These are phyloP conservation scores for Globisporangium okanoganense DNA, from an alignment of 352 stramenopile species.

Conservation along the genomic window DNA sequence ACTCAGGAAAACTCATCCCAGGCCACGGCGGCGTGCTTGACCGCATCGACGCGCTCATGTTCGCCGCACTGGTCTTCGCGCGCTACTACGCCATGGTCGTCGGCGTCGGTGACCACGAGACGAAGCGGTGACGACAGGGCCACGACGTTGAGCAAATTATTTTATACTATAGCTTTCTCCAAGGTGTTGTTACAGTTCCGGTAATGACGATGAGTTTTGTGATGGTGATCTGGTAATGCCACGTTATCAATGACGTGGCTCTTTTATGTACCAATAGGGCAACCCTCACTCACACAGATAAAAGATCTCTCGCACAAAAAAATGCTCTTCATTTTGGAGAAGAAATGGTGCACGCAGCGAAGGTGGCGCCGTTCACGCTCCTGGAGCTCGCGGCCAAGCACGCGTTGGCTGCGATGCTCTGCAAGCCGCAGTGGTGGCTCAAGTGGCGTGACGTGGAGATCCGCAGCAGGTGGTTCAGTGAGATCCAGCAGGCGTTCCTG, in stretches of 20 bases:
- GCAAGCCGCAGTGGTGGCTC: conserved; percentile 14
- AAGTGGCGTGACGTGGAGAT: conserved; percentile 13
- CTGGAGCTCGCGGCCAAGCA: conserved; percentile 11
- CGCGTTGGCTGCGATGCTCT: background rate
- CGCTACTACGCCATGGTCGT: conserved; percentile 57
- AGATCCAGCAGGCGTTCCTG: conserved; percentile 11
- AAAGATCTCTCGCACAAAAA: too few species aligned
- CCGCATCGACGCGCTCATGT: conserved; percentile 95
- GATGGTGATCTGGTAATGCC: too few species aligned
- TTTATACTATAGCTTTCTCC: too few species aligned
- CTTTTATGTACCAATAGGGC: background rate
- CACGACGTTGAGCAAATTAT: too few species aligned
- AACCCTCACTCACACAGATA: background rate
- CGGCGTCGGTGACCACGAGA: conserved; percentile 13
- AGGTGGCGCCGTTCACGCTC: conserved; percentile 6
- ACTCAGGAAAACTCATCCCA: conserved; percentile 94
- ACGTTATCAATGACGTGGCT: background rate
- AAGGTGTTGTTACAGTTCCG: too few species aligned
- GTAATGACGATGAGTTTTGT: too few species aligned
- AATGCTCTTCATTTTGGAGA: background rate
- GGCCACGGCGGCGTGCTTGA: conserved; percentile 96
- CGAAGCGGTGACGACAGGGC: conserved; percentile 15
- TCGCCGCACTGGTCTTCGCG: conserved; percentile 67
- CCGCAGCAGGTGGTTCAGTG: conserved; percentile 5
- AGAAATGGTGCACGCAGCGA: background rate